phyloP scores from a whole-genome alignment of 2,329 filamentous ascomycete genomes.

The Fusarium sarcochroum region DNA sequence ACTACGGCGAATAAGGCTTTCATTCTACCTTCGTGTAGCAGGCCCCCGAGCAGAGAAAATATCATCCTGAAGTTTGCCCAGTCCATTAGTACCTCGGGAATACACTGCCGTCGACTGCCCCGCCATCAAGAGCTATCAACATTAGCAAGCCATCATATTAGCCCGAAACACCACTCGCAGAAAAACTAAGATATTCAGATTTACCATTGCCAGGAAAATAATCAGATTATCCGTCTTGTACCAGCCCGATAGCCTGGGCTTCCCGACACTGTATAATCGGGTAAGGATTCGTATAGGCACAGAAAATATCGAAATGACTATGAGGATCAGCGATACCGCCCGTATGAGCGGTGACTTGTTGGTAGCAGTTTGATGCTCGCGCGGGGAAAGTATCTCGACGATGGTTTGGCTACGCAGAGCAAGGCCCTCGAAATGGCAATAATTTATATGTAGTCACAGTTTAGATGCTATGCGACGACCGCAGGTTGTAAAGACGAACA shows the following conservation, averaged over 20 bases:
- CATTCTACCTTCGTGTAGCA: slow-evolving; percentile 2
- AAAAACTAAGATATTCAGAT: neutral
- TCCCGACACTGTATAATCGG: neutral
- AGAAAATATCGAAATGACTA: slow-evolving; percentile 10
- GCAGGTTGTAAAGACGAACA: too few relatives aligned
- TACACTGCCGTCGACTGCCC: slow-evolving; percentile 11
- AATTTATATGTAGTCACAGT: neutral
- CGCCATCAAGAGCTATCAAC: neutral
- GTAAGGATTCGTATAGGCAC: slow-evolving; percentile 19
- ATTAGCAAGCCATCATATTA: neutral
- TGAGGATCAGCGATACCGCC: slow-evolving; percentile 23
- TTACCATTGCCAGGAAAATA: slow-evolving; percentile 12
- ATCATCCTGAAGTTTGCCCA: slow-evolving; percentile 1
- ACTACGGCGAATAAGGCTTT: fast-evolving
- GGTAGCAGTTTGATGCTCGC: slow-evolving; percentile 16
- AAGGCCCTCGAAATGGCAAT: neutral
- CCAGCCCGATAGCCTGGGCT: neutral
- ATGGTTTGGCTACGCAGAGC: neutral
- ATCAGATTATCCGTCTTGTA: slow-evolving; percentile 15
- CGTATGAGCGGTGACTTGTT: slow-evolving; percentile 22
- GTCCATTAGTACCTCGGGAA: neutral
- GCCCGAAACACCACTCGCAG: too few relatives aligned
- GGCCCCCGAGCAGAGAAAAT: neutral
- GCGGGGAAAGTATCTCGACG: slow-evolving; percentile 15
- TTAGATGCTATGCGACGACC: neutral